A percentile compares a stretch with the other conserved stretches of the same genome.
phyloP scores from a whole-genome alignment of 768 basidiomycete genomes.

The Lactarius tabidus region DNA sequence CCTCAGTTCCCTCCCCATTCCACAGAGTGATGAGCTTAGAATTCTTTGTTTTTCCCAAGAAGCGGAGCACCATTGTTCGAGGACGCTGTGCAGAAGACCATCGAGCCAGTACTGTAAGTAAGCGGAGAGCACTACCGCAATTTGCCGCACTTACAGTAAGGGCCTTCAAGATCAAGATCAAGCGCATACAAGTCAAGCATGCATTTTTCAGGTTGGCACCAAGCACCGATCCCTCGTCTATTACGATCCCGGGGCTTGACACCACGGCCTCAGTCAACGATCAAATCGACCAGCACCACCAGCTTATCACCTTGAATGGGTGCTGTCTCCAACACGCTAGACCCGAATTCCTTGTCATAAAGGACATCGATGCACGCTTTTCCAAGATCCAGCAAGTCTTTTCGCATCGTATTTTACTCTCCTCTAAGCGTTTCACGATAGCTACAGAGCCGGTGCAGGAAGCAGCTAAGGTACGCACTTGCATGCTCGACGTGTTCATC shows the following conservation, averaged over 20 bases:
- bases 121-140: too few species aligned
- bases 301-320: slow-evolving; percentile 93
- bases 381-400: slow-evolving; percentile 84
- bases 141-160: too few species aligned
- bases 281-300: slow-evolving; percentile 94
- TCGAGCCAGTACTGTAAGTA: too few species aligned
- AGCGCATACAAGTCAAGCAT: too few species aligned
- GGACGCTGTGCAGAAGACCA: too few species aligned
- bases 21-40: too few species aligned
- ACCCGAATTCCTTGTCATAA: not conserved
- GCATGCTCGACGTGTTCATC: not conserved
- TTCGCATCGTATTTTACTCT: slow-evolving; percentile 74
- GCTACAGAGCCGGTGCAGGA: slow-evolving; percentile 86
- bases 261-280: slow-evolving; percentile 62
- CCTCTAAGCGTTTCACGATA: slow-evolving; percentile 85
- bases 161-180: too few species aligned
- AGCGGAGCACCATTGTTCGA: too few species aligned
- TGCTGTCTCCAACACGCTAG: slow-evolving; percentile 29
- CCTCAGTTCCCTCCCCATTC: too few species aligned
- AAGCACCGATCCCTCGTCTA: slow-evolving; percentile 55
- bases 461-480: slow-evolving; percentile 71
- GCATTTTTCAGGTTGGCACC: too few species aligned
- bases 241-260: slow-evolving; percentile 70
- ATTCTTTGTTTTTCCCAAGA: too few species aligned
- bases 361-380: slow-evolving; percentile 94